phyloP scores from a whole-genome alignment of 805 yeast species.

The Saccharomycopsis lassenensis region DNA sequence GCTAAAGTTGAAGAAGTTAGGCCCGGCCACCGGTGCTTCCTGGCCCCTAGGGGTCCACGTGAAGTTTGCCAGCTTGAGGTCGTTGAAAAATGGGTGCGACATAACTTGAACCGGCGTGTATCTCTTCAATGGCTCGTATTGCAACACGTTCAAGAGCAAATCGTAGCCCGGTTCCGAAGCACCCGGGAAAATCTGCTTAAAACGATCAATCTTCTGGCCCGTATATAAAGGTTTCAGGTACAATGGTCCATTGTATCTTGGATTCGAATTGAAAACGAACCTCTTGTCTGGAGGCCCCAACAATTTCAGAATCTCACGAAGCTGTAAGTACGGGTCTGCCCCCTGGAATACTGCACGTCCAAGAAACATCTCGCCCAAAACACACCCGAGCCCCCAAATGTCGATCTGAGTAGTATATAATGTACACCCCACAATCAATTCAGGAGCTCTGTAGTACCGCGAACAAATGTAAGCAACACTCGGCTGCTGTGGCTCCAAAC shows the following conservation, averaged over 20 bases:
- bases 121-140: conserved; percentile 82
- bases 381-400: conserved; percentile 97
- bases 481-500: conserved; percentile 68
- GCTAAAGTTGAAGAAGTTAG: conserved; percentile 57
- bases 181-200: conserved; percentile 57
- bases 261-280: conserved; percentile 64
- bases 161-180: conserved; percentile 85
- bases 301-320: conserved; percentile 80
- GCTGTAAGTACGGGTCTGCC: conserved; percentile 74
- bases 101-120: conserved; percentile 71
- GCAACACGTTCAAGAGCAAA: conserved; percentile 66
- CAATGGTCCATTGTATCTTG: conserved; percentile 65
- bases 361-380: conserved; percentile 83
- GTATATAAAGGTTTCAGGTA: conserved; percentile 53
- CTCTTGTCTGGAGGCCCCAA: conserved; percentile 79
- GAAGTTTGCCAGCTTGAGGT: conserved; percentile 51
- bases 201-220: conserved; percentile 43
- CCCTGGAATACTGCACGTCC: conserved; percentile 97
- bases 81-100: conserved; percentile 84
- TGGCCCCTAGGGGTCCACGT: conserved; percentile 44
- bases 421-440: conserved; percentile 82
- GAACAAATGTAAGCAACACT: conserved; percentile 93
- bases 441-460: conserved; percentile 94
- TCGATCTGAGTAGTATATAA: conserved; percentile 86
- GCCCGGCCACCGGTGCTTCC: conserved; percentile 31